Evolutionary conservation across 495 filamentous ascomycete genomes (phyloP).

Genomic region (Bryoglossum gracile): DNA sequence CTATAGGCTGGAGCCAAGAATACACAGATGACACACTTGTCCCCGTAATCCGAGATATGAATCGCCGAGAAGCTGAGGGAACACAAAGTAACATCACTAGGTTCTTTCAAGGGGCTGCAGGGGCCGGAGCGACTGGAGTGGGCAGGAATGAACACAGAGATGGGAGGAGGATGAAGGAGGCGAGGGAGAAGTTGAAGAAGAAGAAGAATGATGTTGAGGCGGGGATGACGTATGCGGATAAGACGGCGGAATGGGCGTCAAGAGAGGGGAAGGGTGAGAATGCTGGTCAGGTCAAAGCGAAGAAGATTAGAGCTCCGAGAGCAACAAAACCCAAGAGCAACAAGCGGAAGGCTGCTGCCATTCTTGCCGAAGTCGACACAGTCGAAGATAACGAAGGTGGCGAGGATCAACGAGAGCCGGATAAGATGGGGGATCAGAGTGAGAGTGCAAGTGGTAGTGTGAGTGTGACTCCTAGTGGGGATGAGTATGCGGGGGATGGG

Average conservation of each 20-base stretch:
- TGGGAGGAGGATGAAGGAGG: slow-evolving; percentile 78
- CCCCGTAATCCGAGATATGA: slow-evolving; percentile 92
- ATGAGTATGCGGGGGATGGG: too few species aligned
- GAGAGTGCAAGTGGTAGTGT: too few species aligned
- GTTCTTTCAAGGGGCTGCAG: slow-evolving; percentile 61
- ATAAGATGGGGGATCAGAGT: too few species aligned
- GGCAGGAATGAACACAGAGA: slow-evolving; percentile 37
- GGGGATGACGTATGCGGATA: slow-evolving; percentile 23
- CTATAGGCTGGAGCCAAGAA: slow-evolving; percentile 86
- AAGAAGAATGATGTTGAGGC: slow-evolving; percentile 23
- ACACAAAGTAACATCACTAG: slow-evolving; percentile 95
- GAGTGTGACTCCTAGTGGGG: too few species aligned
- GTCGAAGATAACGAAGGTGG: too few species aligned
- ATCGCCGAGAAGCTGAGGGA: slow-evolving; percentile 73
- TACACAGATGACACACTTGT: slow-evolving; percentile 91
- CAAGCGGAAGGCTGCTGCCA: too few species aligned
- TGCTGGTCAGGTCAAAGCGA: too few species aligned
- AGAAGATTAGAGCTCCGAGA: too few species aligned
- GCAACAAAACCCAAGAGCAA: too few species aligned
- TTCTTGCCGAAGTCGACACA: too few species aligned
- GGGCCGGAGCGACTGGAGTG: slow-evolving; percentile 41
- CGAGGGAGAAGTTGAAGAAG: slow-evolving; percentile 57
- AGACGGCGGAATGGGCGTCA: slow-evolving; percentile 23
- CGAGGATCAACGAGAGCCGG: too few species aligned
- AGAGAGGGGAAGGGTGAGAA: too few species aligned